phyloP scores from a whole-genome alignment of 306 rosid genomes.

The Vigna radiata region DNA sequence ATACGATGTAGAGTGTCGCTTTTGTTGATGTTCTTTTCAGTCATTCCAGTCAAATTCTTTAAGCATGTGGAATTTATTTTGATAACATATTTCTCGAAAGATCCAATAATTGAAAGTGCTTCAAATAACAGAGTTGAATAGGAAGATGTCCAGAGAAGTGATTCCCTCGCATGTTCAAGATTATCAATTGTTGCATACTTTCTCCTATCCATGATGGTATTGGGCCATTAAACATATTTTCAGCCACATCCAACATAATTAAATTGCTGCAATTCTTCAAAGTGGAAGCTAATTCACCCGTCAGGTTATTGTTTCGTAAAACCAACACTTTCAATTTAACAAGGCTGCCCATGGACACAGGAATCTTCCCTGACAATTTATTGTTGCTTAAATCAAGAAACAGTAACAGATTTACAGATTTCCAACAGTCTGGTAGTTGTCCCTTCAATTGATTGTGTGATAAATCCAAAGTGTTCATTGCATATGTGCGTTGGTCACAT shows the following conservation, averaged over 20 bases:
- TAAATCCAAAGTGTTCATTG: background rate
- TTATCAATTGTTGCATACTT: background rate
- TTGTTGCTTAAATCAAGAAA: conserved; percentile 38
- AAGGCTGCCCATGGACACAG: conserved; percentile 27
- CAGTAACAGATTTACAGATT: background rate
- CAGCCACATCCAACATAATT: background rate
- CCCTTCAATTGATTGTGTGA: conserved; percentile 34
- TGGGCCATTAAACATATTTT: background rate
- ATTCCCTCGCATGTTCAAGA: conserved; percentile 21
- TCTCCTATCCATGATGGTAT: conserved; percentile 2
- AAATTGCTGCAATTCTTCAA: conserved; percentile 11
- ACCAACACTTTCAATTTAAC: background rate
- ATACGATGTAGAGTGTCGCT: background rate
- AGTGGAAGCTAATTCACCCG: conserved; percentile 30
- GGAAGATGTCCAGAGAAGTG: conserved; percentile 1
- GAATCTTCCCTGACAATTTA: conserved; percentile 27
- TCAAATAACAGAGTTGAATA: background rate
- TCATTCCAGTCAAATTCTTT: conserved; percentile 4
- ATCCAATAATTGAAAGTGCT: background rate
- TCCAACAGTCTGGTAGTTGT: conserved; percentile 26
- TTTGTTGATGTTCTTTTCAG: background rate
- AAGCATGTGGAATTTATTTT: conserved; percentile 14
- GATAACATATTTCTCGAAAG: conserved; percentile 10
- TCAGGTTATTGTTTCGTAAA: conserved; percentile 22
- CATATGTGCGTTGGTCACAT: background rate